These are phyloP conservation scores for Claviceps pusilla DNA, from an alignment of 2,329 filamentous ascomycete species.

Conservation along the genomic window DNA sequence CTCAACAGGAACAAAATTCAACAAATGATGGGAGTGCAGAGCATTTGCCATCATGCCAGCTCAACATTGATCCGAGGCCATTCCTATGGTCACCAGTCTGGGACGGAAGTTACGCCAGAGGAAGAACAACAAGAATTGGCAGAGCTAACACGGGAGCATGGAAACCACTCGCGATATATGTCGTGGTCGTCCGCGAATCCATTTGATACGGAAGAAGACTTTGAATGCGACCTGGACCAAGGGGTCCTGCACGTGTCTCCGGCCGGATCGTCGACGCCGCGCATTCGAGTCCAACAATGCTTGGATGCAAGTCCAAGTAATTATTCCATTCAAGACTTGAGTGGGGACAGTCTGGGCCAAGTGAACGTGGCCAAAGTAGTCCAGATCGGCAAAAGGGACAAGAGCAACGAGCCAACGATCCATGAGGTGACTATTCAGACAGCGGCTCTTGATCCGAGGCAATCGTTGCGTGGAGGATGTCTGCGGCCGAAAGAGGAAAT, in stretches of 20 bases:
- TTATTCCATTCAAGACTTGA: not conserved
- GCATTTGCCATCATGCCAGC: not conserved
- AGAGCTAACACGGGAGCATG: not conserved
- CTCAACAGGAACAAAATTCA: conserved; percentile 21
- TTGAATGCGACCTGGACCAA: conserved; percentile 23
- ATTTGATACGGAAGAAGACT: conserved; percentile 24
- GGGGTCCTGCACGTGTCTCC: conserved; percentile 22
- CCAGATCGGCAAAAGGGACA: conserved; percentile 3
- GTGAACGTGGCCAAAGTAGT: conserved; percentile 7
- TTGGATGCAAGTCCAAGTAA: not conserved
- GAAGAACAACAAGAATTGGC: not conserved
- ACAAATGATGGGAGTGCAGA: not conserved
- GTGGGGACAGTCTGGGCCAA: conserved; percentile 2
- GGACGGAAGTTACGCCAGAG: not conserved
- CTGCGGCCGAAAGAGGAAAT: not conserved
- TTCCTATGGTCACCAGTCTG: not conserved
- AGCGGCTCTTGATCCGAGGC: not conserved
- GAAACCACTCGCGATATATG: not conserved
- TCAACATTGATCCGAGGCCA: not conserved
- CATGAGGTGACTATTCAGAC: conserved; percentile 3
- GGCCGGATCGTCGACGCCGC: conserved; percentile 24
- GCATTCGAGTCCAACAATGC: conserved; percentile 8
- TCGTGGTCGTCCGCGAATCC: conserved; percentile 6
- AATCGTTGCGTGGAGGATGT: not conserved
- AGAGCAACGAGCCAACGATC: not conserved